Evolutionary conservation across 306 rosid genomes (phyloP).

Genomic region (Coriaria nepalensis): DNA sequence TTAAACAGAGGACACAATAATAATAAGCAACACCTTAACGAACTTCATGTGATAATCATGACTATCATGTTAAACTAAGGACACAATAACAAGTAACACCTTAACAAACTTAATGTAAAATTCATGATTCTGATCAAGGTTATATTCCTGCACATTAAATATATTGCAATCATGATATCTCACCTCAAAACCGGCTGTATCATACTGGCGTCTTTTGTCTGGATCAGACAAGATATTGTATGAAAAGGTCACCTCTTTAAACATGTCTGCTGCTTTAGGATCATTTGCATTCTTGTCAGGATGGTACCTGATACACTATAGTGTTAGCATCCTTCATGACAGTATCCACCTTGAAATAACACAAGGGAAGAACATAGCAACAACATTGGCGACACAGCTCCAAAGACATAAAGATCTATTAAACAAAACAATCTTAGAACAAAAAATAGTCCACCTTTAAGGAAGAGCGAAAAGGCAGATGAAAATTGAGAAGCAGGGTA

Average conservation of each 20-base stretch:
- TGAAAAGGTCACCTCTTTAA: conserved; percentile 91
- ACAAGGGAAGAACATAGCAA: neutral
- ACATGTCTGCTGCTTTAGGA: conserved; percentile 93
- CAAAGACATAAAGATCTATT: neutral
- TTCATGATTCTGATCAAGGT: conserved; percentile 5
- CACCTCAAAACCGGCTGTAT: conserved; percentile 95
- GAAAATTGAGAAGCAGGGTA: too few relatives aligned
- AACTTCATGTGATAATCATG: too few relatives aligned
- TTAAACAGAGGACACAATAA: neutral
- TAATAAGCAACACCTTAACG: too few relatives aligned
- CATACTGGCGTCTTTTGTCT: conserved; percentile 80
- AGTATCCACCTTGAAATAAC: neutral
- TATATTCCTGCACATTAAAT: conserved; percentile 11
- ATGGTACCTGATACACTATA: conserved; percentile 61
- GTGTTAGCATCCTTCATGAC: neutral
- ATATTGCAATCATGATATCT: conserved; percentile 15
- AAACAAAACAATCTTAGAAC: too few relatives aligned
- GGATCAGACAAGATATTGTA: conserved; percentile 79
- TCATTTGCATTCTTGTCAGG: conserved; percentile 98
- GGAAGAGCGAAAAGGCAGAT: too few relatives aligned
- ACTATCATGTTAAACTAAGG: conserved; percentile 4
- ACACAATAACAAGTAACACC: conserved; percentile 1
- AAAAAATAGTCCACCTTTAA: too few relatives aligned
- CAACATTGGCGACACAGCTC: neutral
- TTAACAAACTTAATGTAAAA: conserved; percentile 2